These are phyloP conservation scores for Backusella morwellensis DNA, from an alignment of 192 early-diverging fungal genomes.

Conservation along the genomic window DNA sequence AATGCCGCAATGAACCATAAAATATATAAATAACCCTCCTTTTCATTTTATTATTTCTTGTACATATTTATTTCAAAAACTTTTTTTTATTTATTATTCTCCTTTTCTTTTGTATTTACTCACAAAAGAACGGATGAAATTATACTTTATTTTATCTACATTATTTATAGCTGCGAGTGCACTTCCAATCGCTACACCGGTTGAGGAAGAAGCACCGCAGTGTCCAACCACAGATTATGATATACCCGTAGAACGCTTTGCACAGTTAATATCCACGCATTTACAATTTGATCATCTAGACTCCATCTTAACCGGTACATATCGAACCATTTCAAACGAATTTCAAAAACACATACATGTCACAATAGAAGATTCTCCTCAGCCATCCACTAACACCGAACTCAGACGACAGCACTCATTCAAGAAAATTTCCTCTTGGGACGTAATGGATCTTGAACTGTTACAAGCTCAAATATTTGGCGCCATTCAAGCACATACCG, in stretches of 20 bases:
- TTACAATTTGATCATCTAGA: constrained; percentile 33
- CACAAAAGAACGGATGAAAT: constrained; percentile 6
- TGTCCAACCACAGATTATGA: constrained; percentile 93
- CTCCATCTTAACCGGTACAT: background rate
- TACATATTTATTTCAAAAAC: background rate
- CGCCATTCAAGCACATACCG: constrained; percentile 23
- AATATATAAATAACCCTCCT: background rate
- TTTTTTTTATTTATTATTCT: constrained; percentile 8
- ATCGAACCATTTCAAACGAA: constrained; percentile 17
- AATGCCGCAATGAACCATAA: background rate
- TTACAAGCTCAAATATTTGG: constrained; percentile 19
- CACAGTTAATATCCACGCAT: constrained; percentile 24
- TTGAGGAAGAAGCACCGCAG: constrained; percentile 55
- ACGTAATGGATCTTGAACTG: constrained; percentile 19
- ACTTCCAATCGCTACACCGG: background rate
- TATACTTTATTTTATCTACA: background rate
- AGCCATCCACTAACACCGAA: background rate
- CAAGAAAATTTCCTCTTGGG: background rate
- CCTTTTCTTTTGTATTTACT: background rate
- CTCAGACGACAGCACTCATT: background rate
- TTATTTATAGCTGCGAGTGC: background rate
- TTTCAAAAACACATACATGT: constrained; percentile 24
- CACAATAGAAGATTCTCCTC: background rate
- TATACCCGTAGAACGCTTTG: constrained; percentile 37
- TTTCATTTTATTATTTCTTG: background rate